Percentiles rank a stretch among this genome's conserved stretches.
phyloP scores from a whole-genome alignment of 768 basidiomycete genomes.

The Agrocybe pediades region DNA sequence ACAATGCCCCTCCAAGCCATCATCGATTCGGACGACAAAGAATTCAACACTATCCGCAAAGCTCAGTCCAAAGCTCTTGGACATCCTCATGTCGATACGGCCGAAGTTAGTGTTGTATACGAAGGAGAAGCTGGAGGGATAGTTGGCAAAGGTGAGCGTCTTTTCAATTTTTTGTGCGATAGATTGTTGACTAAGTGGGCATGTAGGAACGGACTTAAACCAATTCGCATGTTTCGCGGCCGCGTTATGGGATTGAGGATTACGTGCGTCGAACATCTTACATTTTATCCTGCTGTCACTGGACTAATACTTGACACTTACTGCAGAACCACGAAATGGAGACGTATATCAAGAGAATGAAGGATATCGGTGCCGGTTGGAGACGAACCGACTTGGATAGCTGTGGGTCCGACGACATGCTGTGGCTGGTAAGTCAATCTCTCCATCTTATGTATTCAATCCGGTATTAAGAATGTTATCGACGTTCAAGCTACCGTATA shows the following conservation, averaged over 20 bases:
- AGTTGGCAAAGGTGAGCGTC: constrained; percentile 4
- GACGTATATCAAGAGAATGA: constrained; percentile 7
- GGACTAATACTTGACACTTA: no score
- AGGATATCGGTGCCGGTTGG: constrained; percentile 21
- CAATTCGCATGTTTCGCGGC: constrained; percentile 31
- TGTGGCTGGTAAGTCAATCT: constrained; percentile 29
- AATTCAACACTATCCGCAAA: constrained; percentile 24
- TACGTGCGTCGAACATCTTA: constrained; percentile 23
- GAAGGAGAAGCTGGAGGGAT: constrained; percentile 28
- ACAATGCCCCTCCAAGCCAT: background rate
- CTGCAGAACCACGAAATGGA: background rate
- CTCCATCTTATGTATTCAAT: background rate
- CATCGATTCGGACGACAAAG: background rate
- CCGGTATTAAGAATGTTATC: constrained; percentile 26
- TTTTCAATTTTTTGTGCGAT: no score
- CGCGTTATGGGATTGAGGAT: constrained; percentile 28
- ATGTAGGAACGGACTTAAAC: constrained; percentile 37
- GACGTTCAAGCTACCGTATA: constrained; percentile 32
- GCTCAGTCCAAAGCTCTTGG: constrained; percentile 36
- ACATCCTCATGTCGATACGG: constrained; percentile 32
- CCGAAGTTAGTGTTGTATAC: constrained; percentile 27
- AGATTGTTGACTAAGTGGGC: no score
- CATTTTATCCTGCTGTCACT: background rate
- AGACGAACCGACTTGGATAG: constrained; percentile 6
- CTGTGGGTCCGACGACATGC: constrained; percentile 35